These are phyloP conservation scores for Bretziella fagacearum DNA, from an alignment of 2,329 filamentous ascomycete species.

Conservation along the genomic window DNA sequence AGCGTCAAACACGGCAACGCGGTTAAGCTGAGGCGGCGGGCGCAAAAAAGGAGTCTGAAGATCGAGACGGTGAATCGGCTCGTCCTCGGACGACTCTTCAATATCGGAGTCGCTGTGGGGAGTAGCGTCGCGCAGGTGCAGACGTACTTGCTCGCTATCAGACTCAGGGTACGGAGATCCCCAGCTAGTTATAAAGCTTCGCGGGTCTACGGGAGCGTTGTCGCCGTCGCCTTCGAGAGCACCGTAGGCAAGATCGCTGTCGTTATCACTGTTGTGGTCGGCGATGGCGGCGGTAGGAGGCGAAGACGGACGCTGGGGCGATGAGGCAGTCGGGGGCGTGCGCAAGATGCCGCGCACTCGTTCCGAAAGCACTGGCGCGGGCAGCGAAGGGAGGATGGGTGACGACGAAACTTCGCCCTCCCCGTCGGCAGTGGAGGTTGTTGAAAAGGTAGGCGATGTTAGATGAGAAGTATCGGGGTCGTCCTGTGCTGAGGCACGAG, in stretches of 20 bases:
- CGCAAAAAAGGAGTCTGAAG: conserved; percentile 47
- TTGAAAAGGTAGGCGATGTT: conserved; percentile 42
- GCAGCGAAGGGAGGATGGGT: conserved; percentile 41
- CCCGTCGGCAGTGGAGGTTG: conserved; percentile 43
- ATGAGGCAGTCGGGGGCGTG: conserved; percentile 28
- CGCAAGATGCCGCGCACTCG: conserved; percentile 37
- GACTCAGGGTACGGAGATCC: conserved; percentile 72
- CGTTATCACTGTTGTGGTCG: conserved; percentile 15
- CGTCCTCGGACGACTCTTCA: conserved; percentile 33
- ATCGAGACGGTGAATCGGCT: conserved; percentile 42
- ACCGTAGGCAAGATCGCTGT: conserved; percentile 8
- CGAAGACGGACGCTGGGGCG: neutral
- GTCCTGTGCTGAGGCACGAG: conserved; percentile 46
- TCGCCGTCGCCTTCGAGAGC: neutral
- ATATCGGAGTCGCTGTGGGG: conserved; percentile 31
- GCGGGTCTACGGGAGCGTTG: conserved; percentile 14
- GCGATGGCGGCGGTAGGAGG: neutral
- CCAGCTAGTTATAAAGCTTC: conserved; percentile 54
- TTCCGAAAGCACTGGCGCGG: conserved; percentile 39
- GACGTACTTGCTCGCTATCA: conserved; percentile 32
- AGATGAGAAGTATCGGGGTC: conserved; percentile 27
- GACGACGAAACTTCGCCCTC: conserved; percentile 32
- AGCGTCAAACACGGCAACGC: conserved; percentile 5
- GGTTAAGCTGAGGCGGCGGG: conserved; percentile 31
- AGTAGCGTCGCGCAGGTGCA: conserved; percentile 21